Conservation (phyloP, 2,329 filamentous ascomycete species). For the Triangularia verruculosa region DNA sequence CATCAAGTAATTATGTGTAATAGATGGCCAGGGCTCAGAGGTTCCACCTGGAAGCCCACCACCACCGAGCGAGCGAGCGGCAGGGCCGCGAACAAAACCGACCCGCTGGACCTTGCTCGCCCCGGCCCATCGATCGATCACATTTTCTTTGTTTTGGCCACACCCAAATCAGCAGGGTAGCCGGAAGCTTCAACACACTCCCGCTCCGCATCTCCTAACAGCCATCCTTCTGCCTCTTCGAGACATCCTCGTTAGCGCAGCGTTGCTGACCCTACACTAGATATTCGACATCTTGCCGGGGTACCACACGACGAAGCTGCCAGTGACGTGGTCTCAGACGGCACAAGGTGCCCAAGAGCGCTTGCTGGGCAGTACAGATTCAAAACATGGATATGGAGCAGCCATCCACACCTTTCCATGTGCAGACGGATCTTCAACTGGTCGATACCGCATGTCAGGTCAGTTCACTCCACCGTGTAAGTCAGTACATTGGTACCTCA, state of each 20-base stretch:
- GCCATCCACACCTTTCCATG: not conserved
- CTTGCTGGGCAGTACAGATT: too few relatives aligned
- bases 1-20: slow-evolving; percentile 37
- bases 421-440: not conserved
- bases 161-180: too few relatives aligned
- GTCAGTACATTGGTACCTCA: too few relatives aligned
- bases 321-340: not conserved
- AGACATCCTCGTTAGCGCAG: too few relatives aligned
- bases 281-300: not conserved
- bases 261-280: not conserved
- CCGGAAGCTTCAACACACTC: not conserved
- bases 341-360: too few relatives aligned
- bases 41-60: slow-evolving; percentile 4
- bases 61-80: slow-evolving; percentile 12
- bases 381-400: not conserved
- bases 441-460: not conserved
- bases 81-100: slow-evolving; percentile 11
- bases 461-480: not conserved
- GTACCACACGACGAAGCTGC: too few relatives aligned
- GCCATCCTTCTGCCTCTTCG: too few relatives aligned
- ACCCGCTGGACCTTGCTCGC: not conserved
- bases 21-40: slow-evolving; percentile 13
- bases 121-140: slow-evolving; percentile 1
- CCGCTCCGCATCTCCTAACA: not conserved
- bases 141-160: too few relatives aligned